Evolutionary conservation across 768 basidiomycete species (phyloP), one percentile per base, ranked within the genome.

Genomic region (Phlebiopsis flavidoalba): DNA sequence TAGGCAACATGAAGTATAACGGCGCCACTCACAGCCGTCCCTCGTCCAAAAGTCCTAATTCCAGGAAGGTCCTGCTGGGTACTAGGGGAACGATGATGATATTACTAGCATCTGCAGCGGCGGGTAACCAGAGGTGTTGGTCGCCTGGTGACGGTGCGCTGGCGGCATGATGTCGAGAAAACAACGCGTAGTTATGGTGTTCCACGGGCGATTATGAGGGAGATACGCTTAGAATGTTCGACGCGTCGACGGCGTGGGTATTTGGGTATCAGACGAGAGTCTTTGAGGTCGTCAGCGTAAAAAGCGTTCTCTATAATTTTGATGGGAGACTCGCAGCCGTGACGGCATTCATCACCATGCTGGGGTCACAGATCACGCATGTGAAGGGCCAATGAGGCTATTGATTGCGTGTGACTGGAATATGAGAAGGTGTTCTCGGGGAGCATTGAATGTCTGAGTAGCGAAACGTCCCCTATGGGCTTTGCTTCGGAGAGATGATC

Each of bases 41-140:
- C 58, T 40, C 58, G 31, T 22, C 58, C 58, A 59, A 59, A 50
- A 1, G 58, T 51, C 37, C 47, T n/a, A n/a, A 59, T 31, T 21
- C 49, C 15, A 59, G 17, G n/a, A 59, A 59, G 4, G 58, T 36
- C 19, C 58, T 50, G 21, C 24, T 59, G 5, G 58, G 58, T n/a
- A 59, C 58, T 8, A 59, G 37, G 4, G 58, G 47, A 12, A 59
- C 21, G 36, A 55, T 31, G 22, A 55, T 55, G 12, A 24, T 24
- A 43, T 45, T 55, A 19, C 37, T 45, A 5, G 54, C 15, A 24
- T 55, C 40, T n/a, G 54, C 53, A n/a, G n/a, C 26, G 17, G 54
- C 54, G 4, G 54, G 54, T 12, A 55, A 37, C n/a, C 8, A 55
- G 54, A 21, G n/a, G 54, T 45, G 22, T n/a, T 55, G 54, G 21